Evolutionary conservation across 805 yeast species (phyloP), one percentile per base, ranked within the genome.

Genomic region (Kazachstania taianensis): DNA sequence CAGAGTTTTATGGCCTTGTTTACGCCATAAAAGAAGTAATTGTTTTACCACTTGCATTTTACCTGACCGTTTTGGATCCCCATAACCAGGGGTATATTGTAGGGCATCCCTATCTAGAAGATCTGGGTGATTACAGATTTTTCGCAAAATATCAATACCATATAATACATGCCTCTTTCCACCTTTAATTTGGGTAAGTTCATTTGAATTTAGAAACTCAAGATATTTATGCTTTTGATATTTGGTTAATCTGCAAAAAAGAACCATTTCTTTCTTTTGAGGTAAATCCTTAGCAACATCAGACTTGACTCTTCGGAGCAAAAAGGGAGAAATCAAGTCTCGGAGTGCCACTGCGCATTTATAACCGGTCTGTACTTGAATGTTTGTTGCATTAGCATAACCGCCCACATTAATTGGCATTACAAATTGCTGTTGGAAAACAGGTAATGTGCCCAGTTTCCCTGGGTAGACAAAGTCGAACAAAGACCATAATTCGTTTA

Each of bases 401-500:
- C 98, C 98, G n/a, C 98, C 98, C 54, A 83, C 70, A 51, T 86
- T 89, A 30, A 92, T 92, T 0, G 98, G 98, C 5, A 78, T 67
- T 2, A 94, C 81, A 56, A 92, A 92, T 55, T 92, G 96, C 36
- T 73, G 81, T 57, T 87, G 94, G 49, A 92, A 92, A 0, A 92
- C 89, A 0, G 98, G 98, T 17, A 92, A 63, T 0, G 98, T 92
- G 0, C 98, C 98, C 16, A 92, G 61, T 42, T 94, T 66, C 0
- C 98, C 98, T 0, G 98, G 98, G 50, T 81, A 87, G 2, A 87
- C 81, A 61, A 92, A 92, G 51, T 92, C 98, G 62, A 92, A 89
- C 32, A 92, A 61, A 36, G 94, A 81, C 98, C 98, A 92, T 15
- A 92, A 61, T 57, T 92, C 98, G 14, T 78, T 73, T 40, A 92